Base-by-base conservation (phyloP, 352 stramenopile species). In the Peronosclerospora sorghi region DNA sequence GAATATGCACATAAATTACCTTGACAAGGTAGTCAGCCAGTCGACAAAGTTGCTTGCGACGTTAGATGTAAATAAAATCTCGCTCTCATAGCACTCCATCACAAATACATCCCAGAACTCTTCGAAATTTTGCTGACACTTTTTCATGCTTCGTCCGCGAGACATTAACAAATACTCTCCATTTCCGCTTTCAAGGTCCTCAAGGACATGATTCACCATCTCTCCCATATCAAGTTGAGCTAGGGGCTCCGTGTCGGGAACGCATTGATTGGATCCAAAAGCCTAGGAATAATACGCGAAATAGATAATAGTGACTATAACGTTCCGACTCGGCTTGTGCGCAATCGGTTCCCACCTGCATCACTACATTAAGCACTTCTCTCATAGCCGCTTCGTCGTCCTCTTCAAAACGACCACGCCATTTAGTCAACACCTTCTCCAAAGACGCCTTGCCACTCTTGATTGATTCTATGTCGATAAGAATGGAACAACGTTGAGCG, bases 81-180 rank as follows among this genome's bases (percentile, higher is more conserved):
- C 81, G 35, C 77, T 89, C 34, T 94, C 79, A 28, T 73, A 72
- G 35, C 73, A 86, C 35, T 94, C 76, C 13, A 65, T 68, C 40
- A 92, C 65, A 38, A 91, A 84, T 19, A 51, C 58, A 15, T 81
- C 51, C 81, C 79, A 94, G 41, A 94, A 91, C 32, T 75, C 61
- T 6, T 69, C 60, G 19, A 88, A 92, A 41, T 72, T 67, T 10
- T 37, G 34, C 29, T 84, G 62, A 20, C 88, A 90, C 36, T 74
- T 71, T 41, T 70, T 84, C 55, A 55, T 70, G 7, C 54, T 57
- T 42, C 73, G 87, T 14, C 43, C 40, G 26, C 69, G 64, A 40
- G 77, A 82, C n/a, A 62, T 62, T 17, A 94, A 54, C 0, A 73
- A 71, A 46, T 92, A 94, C 8, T 56, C 64, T 37, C 77, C 64